These are phyloP conservation scores for Sphagnum tenellum DNA, from an alignment of 225 moss, liverwort and hornwort genomes.

Conservation along the genomic window DNA sequence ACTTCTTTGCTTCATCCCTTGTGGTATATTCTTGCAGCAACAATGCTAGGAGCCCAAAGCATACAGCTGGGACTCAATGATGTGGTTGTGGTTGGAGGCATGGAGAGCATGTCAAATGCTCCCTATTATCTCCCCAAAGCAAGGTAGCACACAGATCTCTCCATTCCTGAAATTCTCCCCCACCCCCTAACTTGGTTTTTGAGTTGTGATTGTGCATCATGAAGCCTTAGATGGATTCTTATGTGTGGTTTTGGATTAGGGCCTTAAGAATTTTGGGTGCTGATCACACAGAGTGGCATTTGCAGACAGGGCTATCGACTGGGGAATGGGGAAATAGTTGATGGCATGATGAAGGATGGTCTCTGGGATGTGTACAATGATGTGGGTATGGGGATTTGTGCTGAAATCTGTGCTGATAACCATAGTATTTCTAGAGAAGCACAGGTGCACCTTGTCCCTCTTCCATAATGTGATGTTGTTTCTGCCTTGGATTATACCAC, in stretches of 20 bases:
- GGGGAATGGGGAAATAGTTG: conserved; percentile 92
- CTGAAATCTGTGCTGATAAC: conserved; percentile 79
- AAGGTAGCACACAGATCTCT: conserved; percentile 24
- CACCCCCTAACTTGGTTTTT: too few relatives aligned
- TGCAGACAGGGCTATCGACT: conserved; percentile 74
- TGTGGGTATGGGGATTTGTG: conserved; percentile 68
- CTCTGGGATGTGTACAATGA: conserved; percentile 97
- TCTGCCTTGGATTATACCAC: too few relatives aligned
- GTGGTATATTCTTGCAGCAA: conserved; percentile 28
- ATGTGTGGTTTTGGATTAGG: too few relatives aligned
- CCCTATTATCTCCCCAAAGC: conserved; percentile 97
- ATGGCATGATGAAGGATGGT: conserved; percentile 98
- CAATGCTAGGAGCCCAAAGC: conserved; percentile 87
- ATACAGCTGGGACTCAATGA: conserved; percentile 88
- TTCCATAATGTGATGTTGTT: too few relatives aligned
- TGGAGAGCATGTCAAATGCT: conserved; percentile 98
- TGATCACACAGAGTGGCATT: too few relatives aligned
- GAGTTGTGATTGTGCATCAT: too few relatives aligned
- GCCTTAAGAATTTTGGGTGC: too few relatives aligned
- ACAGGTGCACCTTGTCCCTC: conserved; percentile 28
- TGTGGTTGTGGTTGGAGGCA: conserved; percentile 86
- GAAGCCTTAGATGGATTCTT: too few relatives aligned
- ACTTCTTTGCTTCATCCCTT: too few relatives aligned
- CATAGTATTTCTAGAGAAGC: conserved; percentile 62
- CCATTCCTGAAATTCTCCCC: too few relatives aligned